These are phyloP conservation scores for Calendula officinalis DNA, from an alignment of 129 eudicot species.

Conservation along the genomic window DNA sequence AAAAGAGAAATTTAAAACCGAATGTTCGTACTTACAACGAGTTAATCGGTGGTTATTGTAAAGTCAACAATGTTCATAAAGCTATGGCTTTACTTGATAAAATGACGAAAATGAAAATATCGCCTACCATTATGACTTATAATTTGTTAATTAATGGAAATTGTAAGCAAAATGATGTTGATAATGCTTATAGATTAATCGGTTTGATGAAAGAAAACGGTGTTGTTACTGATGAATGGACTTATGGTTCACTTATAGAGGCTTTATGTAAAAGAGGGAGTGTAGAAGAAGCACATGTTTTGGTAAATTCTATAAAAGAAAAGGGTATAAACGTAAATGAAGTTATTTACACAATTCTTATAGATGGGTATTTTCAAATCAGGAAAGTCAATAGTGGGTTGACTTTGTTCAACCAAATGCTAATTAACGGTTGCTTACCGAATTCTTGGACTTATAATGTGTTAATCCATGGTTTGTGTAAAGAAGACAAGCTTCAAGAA, in stretches of 20 bases:
- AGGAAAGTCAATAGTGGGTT: constrained; percentile 45
- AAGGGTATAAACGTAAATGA: constrained; percentile 59
- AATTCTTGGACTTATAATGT: constrained; percentile 66
- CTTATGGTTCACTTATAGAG: constrained; percentile 52
- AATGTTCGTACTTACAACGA: constrained; percentile 76
- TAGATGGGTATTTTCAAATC: constrained; percentile 67
- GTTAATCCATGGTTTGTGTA: constrained; percentile 64
- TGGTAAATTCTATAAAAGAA: constrained; percentile 43
- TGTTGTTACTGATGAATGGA: constrained; percentile 65
- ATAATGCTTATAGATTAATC: constrained; percentile 64
- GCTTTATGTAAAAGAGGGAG: constrained; percentile 53
- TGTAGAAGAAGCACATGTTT: constrained; percentile 55
- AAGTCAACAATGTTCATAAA: constrained; percentile 46
- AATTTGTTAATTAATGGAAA: constrained; percentile 64
- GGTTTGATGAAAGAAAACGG: constrained; percentile 54
- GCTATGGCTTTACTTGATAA: constrained; percentile 69
- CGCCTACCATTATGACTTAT: constrained; percentile 62
- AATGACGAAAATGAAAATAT: constrained; percentile 55
- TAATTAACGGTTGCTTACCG: constrained; percentile 45
- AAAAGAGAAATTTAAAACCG: constrained; percentile 43
- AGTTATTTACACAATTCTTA: constrained; percentile 55
- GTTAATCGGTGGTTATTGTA: constrained; percentile 78
- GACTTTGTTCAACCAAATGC: constrained; percentile 56
- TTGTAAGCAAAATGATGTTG: constrained; percentile 56
- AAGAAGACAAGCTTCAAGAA: constrained; percentile 44